phyloP scores from a whole-genome alignment of 2,329 filamentous ascomycete genomes.

The Xylaria sp. region DNA sequence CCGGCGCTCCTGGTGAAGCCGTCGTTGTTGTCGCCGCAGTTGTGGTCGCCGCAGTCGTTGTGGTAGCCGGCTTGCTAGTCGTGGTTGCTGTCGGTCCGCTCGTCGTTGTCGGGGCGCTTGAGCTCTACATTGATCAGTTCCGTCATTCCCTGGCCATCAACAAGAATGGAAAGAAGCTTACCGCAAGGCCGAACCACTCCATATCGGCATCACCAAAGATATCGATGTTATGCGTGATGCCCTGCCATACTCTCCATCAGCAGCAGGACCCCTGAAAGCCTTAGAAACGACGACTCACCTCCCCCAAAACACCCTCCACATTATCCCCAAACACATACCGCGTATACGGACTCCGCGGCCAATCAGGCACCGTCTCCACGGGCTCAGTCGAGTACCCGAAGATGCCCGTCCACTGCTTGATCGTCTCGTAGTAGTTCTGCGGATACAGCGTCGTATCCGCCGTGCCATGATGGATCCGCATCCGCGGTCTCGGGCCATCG shows the following conservation, averaged over 20 bases:
- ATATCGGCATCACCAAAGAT: conserved; percentile 24
- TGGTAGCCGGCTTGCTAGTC: conserved; percentile 2
- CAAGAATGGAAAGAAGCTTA: not conserved
- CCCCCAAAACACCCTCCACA: conserved; percentile 22
- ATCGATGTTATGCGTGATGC: conserved; percentile 20
- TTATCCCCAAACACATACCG: conserved; percentile 23
- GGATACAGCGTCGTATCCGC: conserved; percentile 30
- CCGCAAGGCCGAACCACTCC: conserved; percentile 23
- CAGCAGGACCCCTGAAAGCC: not conserved
- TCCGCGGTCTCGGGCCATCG: conserved; percentile 29
- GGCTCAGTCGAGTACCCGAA: conserved; percentile 29
- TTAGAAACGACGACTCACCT: conserved; percentile 5
- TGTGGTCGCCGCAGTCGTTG: conserved; percentile 3
- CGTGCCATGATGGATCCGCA: conserved; percentile 34
- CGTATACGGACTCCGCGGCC: conserved; percentile 18
- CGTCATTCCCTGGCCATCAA: not conserved
- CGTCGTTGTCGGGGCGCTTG: conserved; percentile 11
- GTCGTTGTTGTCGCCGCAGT: conserved; percentile 3
- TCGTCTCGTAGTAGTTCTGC: conserved; percentile 30
- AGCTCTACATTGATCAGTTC: conserved; percentile 2
- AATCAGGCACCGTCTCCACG: conserved; percentile 13
- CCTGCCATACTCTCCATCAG: conserved; percentile 6
- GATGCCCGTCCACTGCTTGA: conserved; percentile 38
- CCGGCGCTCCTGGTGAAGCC: conserved; percentile 1
- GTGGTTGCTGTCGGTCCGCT: conserved; percentile 9